Percentiles rank a stretch among this genome's conserved stretches.
phyloP scores from a whole-genome alignment of 169 alveolate genomes.

The Eimeria mitis region DNA sequence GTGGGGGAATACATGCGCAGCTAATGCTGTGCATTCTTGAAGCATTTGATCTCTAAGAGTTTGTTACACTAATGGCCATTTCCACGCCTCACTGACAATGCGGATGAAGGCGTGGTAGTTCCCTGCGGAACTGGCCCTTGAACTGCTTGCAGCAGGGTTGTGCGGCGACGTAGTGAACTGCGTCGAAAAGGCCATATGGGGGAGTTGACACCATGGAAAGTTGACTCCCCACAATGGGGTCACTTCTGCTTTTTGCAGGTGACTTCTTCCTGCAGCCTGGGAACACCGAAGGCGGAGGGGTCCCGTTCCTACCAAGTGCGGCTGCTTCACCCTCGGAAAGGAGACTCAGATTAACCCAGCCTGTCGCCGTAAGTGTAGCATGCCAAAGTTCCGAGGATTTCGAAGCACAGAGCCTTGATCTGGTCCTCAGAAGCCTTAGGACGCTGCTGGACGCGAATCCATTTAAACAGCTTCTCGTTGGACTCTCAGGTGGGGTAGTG shows the following conservation, averaged over 20 bases:
- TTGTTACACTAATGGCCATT: background rate
- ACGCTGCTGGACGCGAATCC: constrained; percentile 44
- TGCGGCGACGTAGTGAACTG: background rate
- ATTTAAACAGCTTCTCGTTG: constrained; percentile 41
- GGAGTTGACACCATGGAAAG: background rate
- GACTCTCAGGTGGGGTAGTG: constrained; percentile 63
- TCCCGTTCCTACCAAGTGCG: background rate
- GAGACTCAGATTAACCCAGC: constrained; percentile 30
- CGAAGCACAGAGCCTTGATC: constrained; percentile 68
- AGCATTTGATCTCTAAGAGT: background rate
- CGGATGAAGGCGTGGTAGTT: background rate
- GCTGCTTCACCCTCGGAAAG: constrained; percentile 36
- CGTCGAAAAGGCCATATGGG: background rate
- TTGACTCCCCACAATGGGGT: background rate
- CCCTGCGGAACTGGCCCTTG: background rate
- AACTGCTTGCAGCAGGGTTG: background rate
- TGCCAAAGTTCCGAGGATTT: constrained; percentile 60
- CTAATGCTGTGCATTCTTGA: background rate
- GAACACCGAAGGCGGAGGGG: constrained; percentile 8
- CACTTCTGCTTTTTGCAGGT: background rate
- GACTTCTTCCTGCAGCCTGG: constrained; percentile 22
- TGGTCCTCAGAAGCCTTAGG: constrained; percentile 55
- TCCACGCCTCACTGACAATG: background rate
- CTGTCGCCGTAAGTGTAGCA: constrained; percentile 46
- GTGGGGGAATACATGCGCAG: background rate